Percentiles rank a stretch among this genome's conserved stretches.
phyloP scores from a whole-genome alignment of 139 green algal species.

The Tetratostichococcus sp. region DNA sequence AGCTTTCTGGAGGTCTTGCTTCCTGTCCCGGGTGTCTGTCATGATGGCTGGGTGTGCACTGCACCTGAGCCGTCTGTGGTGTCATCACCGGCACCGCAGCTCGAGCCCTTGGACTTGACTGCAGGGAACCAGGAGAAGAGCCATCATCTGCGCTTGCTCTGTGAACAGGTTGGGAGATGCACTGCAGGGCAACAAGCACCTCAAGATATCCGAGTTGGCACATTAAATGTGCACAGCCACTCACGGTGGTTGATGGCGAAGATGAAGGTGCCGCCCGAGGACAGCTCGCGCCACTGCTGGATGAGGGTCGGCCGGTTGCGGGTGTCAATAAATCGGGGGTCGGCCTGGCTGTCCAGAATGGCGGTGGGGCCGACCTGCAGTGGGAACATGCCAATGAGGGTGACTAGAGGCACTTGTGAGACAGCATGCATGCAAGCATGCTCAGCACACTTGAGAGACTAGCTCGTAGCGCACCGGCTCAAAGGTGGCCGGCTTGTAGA shows the following conservation, averaged over 20 bases:
- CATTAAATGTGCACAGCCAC: too few species aligned
- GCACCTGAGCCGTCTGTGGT: neutral
- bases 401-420: too few species aligned
- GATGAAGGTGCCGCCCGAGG: neutral
- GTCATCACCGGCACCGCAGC: neutral
- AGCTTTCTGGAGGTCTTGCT: too few species aligned
- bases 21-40: too few species aligned
- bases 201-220: too few species aligned
- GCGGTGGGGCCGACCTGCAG: neutral
- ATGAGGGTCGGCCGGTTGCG: neutral
- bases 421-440: too few species aligned
- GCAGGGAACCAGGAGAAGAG: too few species aligned
- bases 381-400: neutral
- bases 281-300: neutral
- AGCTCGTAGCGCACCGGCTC: neutral
- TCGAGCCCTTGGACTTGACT: neutral
- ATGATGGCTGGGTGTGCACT: too few species aligned
- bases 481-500: neutral
- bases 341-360: neutral
- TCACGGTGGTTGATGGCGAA: neutral
- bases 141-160: too few species aligned
- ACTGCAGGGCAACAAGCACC: too few species aligned
- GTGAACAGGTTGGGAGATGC: too few species aligned
- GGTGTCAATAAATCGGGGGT: neutral
- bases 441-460: too few species aligned